A percentile compares a stretch with the other conserved stretches of the same genome.
Conservation (phyloP, 2,329 filamentous ascomycete species). For the Sporothrix brunneoviolacea region DNA sequence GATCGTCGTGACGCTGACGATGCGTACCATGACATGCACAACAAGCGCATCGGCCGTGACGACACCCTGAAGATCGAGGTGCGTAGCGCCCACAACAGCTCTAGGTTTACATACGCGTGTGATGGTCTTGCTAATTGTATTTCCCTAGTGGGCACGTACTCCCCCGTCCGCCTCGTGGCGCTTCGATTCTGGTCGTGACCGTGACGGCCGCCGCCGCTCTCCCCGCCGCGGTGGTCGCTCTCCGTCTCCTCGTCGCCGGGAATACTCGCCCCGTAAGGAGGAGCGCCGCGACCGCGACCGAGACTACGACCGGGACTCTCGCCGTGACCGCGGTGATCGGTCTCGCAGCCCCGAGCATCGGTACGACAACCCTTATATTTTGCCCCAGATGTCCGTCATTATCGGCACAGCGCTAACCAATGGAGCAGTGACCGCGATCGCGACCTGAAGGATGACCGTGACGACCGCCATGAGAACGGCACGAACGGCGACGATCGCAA, state of each 20-base stretch:
- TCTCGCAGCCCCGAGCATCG: conserved; percentile 63
- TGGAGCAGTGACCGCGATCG: conserved; percentile 32
- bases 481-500: conserved; percentile 87
- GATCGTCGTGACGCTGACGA: conserved; percentile 97
- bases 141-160: conserved; percentile 98
- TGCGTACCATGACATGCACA: conserved; percentile 99
- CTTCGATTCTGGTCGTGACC: conserved; percentile 85
- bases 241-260: conserved; percentile 71
- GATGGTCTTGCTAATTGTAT: too few relatives aligned
- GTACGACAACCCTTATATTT: conserved; percentile 28
- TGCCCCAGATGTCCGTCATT: neutral
- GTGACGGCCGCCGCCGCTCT: conserved; percentile 58
- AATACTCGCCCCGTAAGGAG: conserved; percentile 84
- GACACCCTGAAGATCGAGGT: conserved; percentile 98
- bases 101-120: neutral
- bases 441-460: conserved; percentile 48
- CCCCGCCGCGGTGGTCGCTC: conserved; percentile 62
- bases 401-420: conserved; percentile 23
- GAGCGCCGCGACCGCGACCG: conserved; percentile 75
- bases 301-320: conserved; percentile 61
- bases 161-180: conserved; percentile 97
- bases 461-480: conserved; percentile 63
- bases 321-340: conserved; percentile 66
- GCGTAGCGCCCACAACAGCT: conserved; percentile 25
- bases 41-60: conserved; percentile 94